Conservation (phyloP, 305 asterid species). For the Nicotiana rustica region DNA sequence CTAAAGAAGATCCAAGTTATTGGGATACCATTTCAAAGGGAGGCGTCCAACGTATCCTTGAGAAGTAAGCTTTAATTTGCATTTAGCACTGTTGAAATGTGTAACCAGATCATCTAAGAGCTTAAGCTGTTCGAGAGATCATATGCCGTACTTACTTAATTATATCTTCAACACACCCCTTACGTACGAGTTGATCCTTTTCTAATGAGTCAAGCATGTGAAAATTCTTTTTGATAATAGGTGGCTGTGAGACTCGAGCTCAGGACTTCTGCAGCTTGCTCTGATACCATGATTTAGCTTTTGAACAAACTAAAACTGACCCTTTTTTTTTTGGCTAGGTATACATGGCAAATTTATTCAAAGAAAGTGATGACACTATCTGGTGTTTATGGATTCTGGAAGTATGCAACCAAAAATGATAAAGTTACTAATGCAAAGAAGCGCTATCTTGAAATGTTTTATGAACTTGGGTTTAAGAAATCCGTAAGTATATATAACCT, state of each 20-base stretch:
- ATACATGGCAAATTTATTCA: constrained; percentile 82
- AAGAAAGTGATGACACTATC: constrained; percentile 70
- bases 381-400: constrained; percentile 81
- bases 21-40: constrained; percentile 70
- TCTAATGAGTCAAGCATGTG: too few species aligned
- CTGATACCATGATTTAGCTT: neutral
- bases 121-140: too few species aligned
- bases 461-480: constrained; percentile 61
- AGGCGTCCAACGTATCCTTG: constrained; percentile 69
- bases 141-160: too few species aligned
- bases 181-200: too few species aligned
- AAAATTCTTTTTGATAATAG: too few species aligned
- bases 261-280: too few species aligned
- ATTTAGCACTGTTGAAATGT: neutral
- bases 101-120: neutral
- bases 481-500: constrained; percentile 46
- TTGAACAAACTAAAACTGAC: neutral
- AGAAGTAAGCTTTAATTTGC: constrained; percentile 56
- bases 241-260: too few species aligned
- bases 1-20: constrained; percentile 58
- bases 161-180: too few species aligned
- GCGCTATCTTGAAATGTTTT: constrained; percentile 81
- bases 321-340: constrained; percentile 45
- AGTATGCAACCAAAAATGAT: constrained; percentile 68
- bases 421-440: constrained; percentile 60